Base-by-base conservation (phyloP, 257 asterid genomes). In the Henckelia pumila region DNA sequence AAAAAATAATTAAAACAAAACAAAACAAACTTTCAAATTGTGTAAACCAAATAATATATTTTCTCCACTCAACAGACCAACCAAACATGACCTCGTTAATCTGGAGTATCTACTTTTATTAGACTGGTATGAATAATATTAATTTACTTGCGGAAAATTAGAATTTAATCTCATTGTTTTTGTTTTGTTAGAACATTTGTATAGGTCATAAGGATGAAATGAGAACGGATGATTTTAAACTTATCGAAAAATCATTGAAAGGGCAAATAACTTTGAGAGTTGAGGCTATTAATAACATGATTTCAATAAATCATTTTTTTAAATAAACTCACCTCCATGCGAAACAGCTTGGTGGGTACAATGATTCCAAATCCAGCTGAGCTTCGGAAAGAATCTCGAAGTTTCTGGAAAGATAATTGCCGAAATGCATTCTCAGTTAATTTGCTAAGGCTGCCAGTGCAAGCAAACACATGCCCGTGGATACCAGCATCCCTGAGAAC, bases 381-480 rank as follows among this genome's bases (percentile, higher is more conserved):
- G 76, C 80, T 88, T 74, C 98, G 78, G 74, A 94, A 86, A 52
- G 98, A 87, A 66, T 89, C 95, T 28, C 73, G 77, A 68, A 89
- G 83, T 64, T 79, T 88, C 71, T 76, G 87, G 25, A 83, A 61
- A 49, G 92, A 80, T 35, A 91, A 71, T 19, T 59, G 84, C 68
- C 56, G 73, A 85, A 73, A 89, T 0, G 95, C 84, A 66, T 83
- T 79, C 79, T 87, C 95, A 3, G 88, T 78, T 59, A 94, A 66
- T 68, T 81, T 91, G 73, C 79, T 87, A 73, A 94, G 86, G 81
- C 93, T 94, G 61, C 99, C 99, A 3, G 96, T 72, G 83, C 92
- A 84, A 74, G 98, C 94, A 78, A 94, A 94, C 49, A 76, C 74
- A 52, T 94, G 99, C 13, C 94, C 98, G 69, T 94, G 96, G 61